phyloP scores from a whole-genome alignment of 2,329 filamentous ascomycete species.

The Monilinia vaccinii-corymbosi region DNA sequence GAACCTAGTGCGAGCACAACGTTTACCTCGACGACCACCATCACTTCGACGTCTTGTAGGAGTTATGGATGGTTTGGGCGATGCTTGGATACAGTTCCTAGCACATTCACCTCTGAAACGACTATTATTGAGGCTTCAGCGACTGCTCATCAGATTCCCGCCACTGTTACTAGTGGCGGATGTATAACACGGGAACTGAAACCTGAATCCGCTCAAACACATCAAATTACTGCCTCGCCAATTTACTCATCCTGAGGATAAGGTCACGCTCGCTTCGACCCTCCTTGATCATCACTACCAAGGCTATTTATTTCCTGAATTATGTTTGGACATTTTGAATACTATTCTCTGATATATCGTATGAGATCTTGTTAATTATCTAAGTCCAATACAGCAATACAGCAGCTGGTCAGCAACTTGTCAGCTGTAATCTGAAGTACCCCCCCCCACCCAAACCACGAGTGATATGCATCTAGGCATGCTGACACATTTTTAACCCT shows the following conservation, averaged over 20 bases:
- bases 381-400: background rate
- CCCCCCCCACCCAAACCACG: background rate
- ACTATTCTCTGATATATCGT: background rate
- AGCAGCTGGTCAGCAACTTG: background rate
- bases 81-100: background rate
- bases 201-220: background rate
- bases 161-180: background rate
- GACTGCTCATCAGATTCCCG: background rate
- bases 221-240: slow-evolving; percentile 5
- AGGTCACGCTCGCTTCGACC: background rate
- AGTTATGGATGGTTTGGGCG: slow-evolving; percentile 10
- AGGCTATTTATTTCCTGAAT: no score
- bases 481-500: background rate
- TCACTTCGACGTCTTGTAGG: slow-evolving; percentile 14
- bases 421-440: background rate
- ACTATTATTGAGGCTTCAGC: slow-evolving; percentile 7
- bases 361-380: background rate
- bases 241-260: background rate
- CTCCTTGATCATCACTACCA: background rate
- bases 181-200: background rate
- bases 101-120: slow-evolving; percentile 2
- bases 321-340: background rate
- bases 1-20: slow-evolving; percentile 25
- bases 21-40: slow-evolving; percentile 21
- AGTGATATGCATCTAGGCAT: background rate